Evolutionary conservation across 495 filamentous ascomycete species (phyloP), one percentile per base, ranked within the genome.

Genomic region (Cetradonia linearis): DNA sequence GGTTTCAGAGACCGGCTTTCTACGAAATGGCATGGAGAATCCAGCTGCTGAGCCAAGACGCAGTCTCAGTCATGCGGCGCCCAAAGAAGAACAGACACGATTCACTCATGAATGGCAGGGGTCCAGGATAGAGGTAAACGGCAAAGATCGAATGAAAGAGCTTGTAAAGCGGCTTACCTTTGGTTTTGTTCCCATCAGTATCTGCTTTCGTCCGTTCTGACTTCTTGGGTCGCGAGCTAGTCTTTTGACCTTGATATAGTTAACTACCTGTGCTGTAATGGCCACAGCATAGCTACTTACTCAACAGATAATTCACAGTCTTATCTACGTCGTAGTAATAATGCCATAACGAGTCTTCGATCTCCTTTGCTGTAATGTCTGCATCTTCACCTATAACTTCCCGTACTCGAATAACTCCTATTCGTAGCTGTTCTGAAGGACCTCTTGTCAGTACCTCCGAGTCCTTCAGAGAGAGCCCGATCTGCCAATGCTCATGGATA

Each of bases 271-370:
- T 44, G n/a, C n/a, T 31, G 25, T 0, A 1, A 36, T 2, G 1
- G 37, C 3, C 1, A 16, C 42, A 50, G 40, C 34, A 23, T 16
- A 9, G 25, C 14, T 11, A 2, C 66, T 73, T 84, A 83, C 84
- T 81, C 48, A 83, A 75, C 40, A 98, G 72, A 67, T 92, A 95
- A 59, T 81, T 76, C 23, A 91, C 85, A 0, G 88, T 81, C 69
- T 96, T 95, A 30, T 83, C 82, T 30, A 95, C 77, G 69, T 98
- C 92, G 68, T 88, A 96, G 71, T 91, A 98, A 70, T 96, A 96
- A 70, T 97, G 82, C 89, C 90, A 98, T 34, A 98, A 70, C 0
- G 90, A 80, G 56, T 97, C 94, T 69, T 95, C 80, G 46, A 95
- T 91, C 61, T 94, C 85, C 36, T 81, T 74, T 52, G 83, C 80